Evolutionary conservation across 768 basidiomycete genomes (phyloP).

Genomic region (Xerocomellus dryophilus): DNA sequence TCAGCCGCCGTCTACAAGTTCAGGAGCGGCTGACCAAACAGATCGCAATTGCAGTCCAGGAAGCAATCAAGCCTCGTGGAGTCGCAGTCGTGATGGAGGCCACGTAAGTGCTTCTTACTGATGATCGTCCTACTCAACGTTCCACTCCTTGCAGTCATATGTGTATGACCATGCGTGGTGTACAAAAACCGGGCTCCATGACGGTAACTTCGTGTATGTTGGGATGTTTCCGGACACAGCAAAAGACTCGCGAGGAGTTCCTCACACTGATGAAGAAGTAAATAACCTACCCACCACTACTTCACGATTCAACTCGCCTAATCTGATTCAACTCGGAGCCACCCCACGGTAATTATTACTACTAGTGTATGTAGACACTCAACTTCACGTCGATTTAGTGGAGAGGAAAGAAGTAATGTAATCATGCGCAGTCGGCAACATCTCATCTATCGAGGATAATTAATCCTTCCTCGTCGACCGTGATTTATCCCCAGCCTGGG

Average conservation of each 20-base stretch:
- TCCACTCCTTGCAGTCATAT: constrained; percentile 60
- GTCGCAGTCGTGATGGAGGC: constrained; percentile 99
- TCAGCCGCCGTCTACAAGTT: constrained; percentile 91
- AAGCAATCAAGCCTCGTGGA: constrained; percentile 95
- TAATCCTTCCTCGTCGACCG: constrained; percentile 54
- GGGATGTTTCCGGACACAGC: constrained; percentile 96
- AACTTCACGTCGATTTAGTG: constrained; percentile 8
- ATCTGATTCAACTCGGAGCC: constrained; percentile 34
- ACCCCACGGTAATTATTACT: constrained; percentile 24
- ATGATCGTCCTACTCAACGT: constrained; percentile 9
- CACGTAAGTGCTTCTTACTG: constrained; percentile 58
- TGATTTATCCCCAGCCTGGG: constrained; percentile 54
- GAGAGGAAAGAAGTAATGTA: constrained; percentile 18
- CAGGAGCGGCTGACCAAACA: constrained; percentile 98
- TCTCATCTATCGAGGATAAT: constrained; percentile 11
- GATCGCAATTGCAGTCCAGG: constrained; percentile 96
- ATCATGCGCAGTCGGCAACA: constrained; percentile 7
- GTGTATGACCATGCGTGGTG: constrained; percentile 99
- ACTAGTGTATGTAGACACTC: constrained; percentile 23
- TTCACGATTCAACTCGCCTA: constrained; percentile 50
- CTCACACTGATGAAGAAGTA: constrained; percentile 72
- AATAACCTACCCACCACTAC: constrained; percentile 2
- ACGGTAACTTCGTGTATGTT: constrained; percentile 98
- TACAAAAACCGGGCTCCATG: constrained; percentile 94
- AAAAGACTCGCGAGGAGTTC: constrained; percentile 98